Evolutionary conservation across 202 grass and related monocot genomes (phyloP).

Genomic region (Musa balbisiana): DNA sequence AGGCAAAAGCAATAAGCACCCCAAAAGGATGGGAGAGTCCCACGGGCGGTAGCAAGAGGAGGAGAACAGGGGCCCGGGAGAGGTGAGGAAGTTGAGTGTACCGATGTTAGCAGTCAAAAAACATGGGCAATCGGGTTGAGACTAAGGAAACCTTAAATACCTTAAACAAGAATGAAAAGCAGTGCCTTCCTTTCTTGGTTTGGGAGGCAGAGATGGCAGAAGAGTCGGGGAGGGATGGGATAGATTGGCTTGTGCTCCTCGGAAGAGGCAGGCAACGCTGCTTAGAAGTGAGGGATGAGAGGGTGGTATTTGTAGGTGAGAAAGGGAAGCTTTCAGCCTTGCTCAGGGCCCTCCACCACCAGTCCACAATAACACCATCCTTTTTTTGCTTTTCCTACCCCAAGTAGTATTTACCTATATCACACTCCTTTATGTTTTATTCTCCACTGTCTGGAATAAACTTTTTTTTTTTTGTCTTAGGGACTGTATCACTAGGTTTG

Average conservation of each 20-base stretch:
- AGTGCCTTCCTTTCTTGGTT: background rate
- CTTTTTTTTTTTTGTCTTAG: background rate
- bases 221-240: background rate
- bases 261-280: background rate
- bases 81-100: background rate
- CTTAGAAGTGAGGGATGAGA: background rate
- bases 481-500: background rate
- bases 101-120: no score
- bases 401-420: background rate
- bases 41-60: background rate
- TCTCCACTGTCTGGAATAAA: background rate
- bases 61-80: background rate
- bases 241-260: background rate
- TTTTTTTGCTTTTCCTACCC: background rate
- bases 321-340: background rate
- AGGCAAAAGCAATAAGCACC: background rate
- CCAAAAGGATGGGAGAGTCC: background rate
- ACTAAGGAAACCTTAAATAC: background rate
- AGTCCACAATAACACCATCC: background rate
- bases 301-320: constrained; percentile 12
- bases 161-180: background rate
- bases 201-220: background rate
- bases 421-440: background rate
- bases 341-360: background rate
- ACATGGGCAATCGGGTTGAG: no score